These are phyloP conservation scores for Peronospora destructor DNA, from an alignment of 352 stramenopile genomes.

Conservation along the genomic window DNA sequence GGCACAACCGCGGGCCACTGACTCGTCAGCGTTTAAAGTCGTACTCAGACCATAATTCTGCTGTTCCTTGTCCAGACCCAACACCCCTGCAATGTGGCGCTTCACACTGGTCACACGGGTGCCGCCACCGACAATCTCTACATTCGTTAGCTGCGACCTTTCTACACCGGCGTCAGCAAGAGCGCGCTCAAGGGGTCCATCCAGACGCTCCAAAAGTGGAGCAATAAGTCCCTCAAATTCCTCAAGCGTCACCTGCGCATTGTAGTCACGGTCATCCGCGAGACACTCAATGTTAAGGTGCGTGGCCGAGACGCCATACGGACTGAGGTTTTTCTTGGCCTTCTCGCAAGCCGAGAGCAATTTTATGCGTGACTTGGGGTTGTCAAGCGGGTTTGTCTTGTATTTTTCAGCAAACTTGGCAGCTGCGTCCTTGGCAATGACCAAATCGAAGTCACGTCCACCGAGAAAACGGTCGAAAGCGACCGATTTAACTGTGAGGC, in stretches of 20 bases:
- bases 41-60: conserved; percentile 96
- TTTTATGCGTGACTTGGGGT: conserved; percentile 95
- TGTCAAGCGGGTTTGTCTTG: conserved; percentile 88
- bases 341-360: conserved; percentile 96
- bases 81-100: conserved; percentile 84
- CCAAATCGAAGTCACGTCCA: conserved; percentile 94
- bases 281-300: conserved; percentile 96
- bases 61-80: conserved; percentile 89
- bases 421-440: conserved; percentile 91
- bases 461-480: conserved; percentile 93
- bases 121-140: conserved; percentile 95
- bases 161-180: conserved; percentile 87
- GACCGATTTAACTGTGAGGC: conserved; percentile 91
- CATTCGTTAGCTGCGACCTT: conserved; percentile 82
- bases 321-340: conserved; percentile 98
- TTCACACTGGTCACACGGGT: conserved; percentile 96
- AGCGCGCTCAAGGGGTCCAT: conserved; percentile 78
- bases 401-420: conserved; percentile 96
- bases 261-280: conserved; percentile 97
- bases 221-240: conserved; percentile 93
- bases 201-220: conserved; percentile 79
- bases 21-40: conserved; percentile 99
- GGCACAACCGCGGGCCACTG: conserved; percentile 93
- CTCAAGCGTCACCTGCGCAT: conserved; percentile 88
- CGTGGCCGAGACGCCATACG: conserved; percentile 93